These are phyloP conservation scores for Russula abietina DNA, from an alignment of 768 basidiomycete species.

Conservation along the genomic window DNA sequence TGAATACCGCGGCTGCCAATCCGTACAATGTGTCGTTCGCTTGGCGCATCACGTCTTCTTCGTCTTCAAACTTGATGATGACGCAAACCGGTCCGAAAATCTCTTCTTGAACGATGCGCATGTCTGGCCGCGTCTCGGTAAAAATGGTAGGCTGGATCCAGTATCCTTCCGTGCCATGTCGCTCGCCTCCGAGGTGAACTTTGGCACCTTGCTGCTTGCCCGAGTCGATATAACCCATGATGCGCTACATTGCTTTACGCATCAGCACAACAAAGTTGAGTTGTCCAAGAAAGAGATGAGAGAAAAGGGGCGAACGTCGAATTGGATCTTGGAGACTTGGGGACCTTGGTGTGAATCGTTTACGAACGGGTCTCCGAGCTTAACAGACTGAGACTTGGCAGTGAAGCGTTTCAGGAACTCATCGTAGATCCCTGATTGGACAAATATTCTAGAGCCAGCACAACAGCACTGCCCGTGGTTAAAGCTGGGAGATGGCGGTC, in stretches of 20 bases:
- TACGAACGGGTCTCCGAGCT: constrained; percentile 68
- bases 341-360: constrained; percentile 64
- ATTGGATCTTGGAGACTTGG: constrained; percentile 71
- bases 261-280: background rate
- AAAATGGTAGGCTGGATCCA: constrained; percentile 61
- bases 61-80: constrained; percentile 57
- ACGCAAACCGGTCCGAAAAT: constrained; percentile 68
- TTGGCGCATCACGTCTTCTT: constrained; percentile 48
- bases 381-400: constrained; percentile 45
- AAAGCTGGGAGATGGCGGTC: constrained; percentile 36
- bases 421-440: constrained; percentile 77
- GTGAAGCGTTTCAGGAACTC: constrained; percentile 59
- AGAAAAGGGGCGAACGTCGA: constrained; percentile 51
- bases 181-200: constrained; percentile 48
- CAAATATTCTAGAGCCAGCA: constrained; percentile 77
- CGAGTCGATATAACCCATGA: constrained; percentile 55
- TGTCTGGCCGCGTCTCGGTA: constrained; percentile 46
- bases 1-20: constrained; percentile 83
- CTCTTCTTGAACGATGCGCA: constrained; percentile 55
- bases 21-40: constrained; percentile 90
- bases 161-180: constrained; percentile 51
- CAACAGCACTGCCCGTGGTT: constrained; percentile 77
- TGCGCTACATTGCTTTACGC: constrained; percentile 38
- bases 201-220: constrained; percentile 57
- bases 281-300: background rate